Evolutionary conservation across 768 basidiomycete species (phyloP), one percentile per base, ranked within the genome.

Genomic region (Pleurotus sapidus): DNA sequence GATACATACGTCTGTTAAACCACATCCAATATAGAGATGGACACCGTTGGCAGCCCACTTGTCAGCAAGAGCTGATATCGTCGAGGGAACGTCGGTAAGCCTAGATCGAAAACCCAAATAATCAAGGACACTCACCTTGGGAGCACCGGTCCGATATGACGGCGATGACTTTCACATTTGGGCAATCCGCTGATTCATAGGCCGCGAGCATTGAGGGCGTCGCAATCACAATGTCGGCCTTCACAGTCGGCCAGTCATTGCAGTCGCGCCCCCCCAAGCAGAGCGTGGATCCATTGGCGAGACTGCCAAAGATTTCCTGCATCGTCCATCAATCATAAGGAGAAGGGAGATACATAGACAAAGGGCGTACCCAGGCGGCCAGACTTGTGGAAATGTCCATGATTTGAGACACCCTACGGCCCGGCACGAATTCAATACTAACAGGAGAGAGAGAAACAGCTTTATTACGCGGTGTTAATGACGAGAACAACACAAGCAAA

Each of bases 381-480:
- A 87, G 84, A 61, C 85, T 84, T 64, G 85, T 86, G 3, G 84
- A 79, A 49, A 87, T 79, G 60, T 85, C 85, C 68, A 87, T 75
- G 20, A 86, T 69, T 61, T 86, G 84, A 6, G 83, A 77, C 18
- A 86, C 82, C 4, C 80, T 75, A 25, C 77, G 62, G 15, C 84
- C 83, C 1, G 82, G 81, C n/a, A 65, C 59, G 80, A 87, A 84
- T 30, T 77, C 76, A 7, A 85, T 72, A 59, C 81, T 84, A 18
- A 83, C 84, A 24, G 84, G 84, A 24, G 11, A 12, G 17, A 50
- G 24, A n/a, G 30, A 50, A 34, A 50, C 49, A 25, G 30, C 49
- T 50, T 27, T 3, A 37, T 48, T 24, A 15, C 20, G 14, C n/a
- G 7, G 20, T 24, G 5, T 25, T 5, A 37, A 15, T 34, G 24